A percentile compares a stretch with the other conserved stretches of the same genome.
Evolutionary conservation across 176 grass and related monocot genomes (phyloP).

Genomic region (Aegilops umbellulata): DNA sequence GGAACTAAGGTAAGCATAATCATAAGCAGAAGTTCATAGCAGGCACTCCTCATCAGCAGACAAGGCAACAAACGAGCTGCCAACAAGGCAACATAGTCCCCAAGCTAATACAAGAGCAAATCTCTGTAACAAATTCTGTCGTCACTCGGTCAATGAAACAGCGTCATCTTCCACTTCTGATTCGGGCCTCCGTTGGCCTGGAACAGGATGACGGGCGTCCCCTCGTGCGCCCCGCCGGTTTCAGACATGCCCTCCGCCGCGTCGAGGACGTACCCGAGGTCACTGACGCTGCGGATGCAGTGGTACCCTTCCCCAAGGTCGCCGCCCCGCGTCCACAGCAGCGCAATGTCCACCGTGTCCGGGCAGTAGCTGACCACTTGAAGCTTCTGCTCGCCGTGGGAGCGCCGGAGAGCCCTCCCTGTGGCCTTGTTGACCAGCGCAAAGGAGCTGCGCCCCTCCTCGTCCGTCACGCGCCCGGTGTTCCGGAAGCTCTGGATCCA

Average conservation of each 20-base stretch:
- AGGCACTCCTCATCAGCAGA: too few species aligned
- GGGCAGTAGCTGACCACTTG: background rate
- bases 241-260: background rate
- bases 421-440: slow-evolving; percentile 7
- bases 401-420: background rate
- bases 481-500: background rate
- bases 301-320: slow-evolving; percentile 2
- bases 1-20: too few species aligned
- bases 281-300: background rate
- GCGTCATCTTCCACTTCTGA: too few species aligned
- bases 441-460: background rate
- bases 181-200: too few species aligned
- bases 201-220: too few species aligned
- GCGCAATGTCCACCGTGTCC: slow-evolving; percentile 13
- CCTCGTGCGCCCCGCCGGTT: background rate
- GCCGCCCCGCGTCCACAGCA: slow-evolving; percentile 26
- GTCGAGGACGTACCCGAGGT: slow-evolving; percentile 7
- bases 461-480: slow-evolving; percentile 10
- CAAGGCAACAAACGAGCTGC: too few species aligned
- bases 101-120: too few species aligned
- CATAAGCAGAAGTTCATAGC: too few species aligned
- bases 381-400: background rate
- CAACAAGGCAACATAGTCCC: too few species aligned
- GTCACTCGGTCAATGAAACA: background rate
- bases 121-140: too few species aligned